phyloP scores from a whole-genome alignment of 495 filamentous ascomycete genomes.

The Amphirosellinia nigrospora region DNA sequence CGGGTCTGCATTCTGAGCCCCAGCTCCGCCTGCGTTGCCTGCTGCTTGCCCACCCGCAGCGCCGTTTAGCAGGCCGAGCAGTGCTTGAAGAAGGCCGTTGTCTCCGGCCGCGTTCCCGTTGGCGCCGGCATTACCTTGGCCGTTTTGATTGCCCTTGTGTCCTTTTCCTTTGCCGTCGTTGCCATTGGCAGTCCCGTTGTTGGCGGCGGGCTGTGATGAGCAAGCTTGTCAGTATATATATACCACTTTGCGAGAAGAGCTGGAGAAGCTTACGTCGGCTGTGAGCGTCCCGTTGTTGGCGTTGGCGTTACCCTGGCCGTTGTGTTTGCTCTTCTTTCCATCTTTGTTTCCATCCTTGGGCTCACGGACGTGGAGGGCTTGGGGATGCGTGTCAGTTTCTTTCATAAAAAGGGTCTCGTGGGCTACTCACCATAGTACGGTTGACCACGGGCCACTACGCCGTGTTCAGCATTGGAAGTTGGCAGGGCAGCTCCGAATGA shows the following conservation, averaged over 20 bases:
- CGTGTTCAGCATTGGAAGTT: constrained; percentile 19
- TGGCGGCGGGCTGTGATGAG: constrained; percentile 21
- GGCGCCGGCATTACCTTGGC: not conserved
- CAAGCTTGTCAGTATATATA: constrained; percentile 8
- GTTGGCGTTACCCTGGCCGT: not conserved
- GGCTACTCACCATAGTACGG: constrained; percentile 24
- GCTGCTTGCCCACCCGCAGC: constrained; percentile 13
- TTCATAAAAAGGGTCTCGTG: constrained; percentile 4
- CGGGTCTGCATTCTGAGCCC: constrained; percentile 18
- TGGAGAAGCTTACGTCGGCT: constrained; percentile 13
- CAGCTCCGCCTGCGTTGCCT: not conserved
- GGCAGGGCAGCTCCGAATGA: constrained; percentile 41
- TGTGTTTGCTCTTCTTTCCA: constrained; percentile 15
- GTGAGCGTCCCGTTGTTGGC: constrained; percentile 28
- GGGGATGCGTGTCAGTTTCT: not conserved
- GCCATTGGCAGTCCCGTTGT: constrained; percentile 25
- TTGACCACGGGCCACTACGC: constrained; percentile 21
- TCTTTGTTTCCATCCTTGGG: constrained; percentile 29
- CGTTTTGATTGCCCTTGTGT: constrained; percentile 6
- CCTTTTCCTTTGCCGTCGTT: constrained; percentile 20
- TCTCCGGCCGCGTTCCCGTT: not conserved
- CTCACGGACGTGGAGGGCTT: constrained; percentile 31
- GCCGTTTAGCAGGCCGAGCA: constrained; percentile 28
- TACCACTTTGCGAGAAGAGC: not conserved
- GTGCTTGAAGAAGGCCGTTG: constrained; percentile 1